Evolutionary conservation across 306 rosid species (phyloP).

Genomic region (Quercus glauca): DNA sequence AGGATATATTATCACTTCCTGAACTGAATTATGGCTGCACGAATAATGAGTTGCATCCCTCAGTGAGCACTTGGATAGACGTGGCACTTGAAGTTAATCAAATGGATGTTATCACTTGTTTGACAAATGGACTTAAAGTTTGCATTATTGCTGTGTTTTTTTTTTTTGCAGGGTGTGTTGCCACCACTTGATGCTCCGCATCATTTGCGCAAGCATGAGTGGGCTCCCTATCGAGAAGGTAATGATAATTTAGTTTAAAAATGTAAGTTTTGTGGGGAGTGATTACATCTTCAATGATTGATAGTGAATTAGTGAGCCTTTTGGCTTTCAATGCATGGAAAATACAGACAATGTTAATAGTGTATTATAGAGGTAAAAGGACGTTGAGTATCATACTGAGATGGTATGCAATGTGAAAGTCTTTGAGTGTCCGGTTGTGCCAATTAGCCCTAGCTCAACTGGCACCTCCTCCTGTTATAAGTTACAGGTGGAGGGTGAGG

Average conservation of each 20-base stretch:
- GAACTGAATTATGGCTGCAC: neutral
- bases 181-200: constrained; percentile 99
- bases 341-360: neutral
- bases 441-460: no score
- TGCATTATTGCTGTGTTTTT: no score
- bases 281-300: neutral
- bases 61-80: neutral
- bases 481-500: no score
- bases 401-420: neutral
- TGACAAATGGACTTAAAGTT: neutral
- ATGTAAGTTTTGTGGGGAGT: neutral
- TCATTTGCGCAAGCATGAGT: constrained; percentile 94
- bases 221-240: constrained; percentile 94
- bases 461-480: no score
- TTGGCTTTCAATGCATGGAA: neutral
- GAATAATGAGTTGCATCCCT: no score
- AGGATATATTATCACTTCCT: neutral
- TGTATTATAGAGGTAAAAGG: neutral
- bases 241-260: neutral
- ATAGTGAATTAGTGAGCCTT: neutral
- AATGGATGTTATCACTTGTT: neutral
- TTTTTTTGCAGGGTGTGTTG: constrained; percentile 67
- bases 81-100: neutral
- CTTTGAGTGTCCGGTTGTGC: neutral
- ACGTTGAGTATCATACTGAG: neutral